Base-by-base conservation (phyloP, 768 basidiomycete genomes). In the Krasilnikovozyma curviuscula region DNA sequence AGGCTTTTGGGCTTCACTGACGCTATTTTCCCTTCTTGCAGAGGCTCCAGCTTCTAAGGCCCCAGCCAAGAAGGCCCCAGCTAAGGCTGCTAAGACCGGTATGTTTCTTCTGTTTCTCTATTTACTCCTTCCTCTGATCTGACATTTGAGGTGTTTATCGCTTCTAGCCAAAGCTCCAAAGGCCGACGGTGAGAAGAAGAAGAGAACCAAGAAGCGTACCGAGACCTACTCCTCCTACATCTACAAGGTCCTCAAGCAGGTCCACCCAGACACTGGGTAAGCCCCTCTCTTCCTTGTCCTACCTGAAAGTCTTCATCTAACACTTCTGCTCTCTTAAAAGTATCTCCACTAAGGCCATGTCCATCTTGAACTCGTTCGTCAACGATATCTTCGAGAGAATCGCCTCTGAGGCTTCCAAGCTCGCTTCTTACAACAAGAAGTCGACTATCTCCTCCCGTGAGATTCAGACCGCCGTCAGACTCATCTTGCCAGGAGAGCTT, bases 401-500 rank as follows among this genome's bases (percentile, higher is more conserved):
- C 62, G 85, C 83, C 5, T 78, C 76, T 13, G 83, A 85, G 58
- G 83, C 84, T 43, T 84, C 82, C 55, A 84, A 91, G 71, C 81
- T 97, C 57, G 89, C 91, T 34, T 73, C 84, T 1, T 95, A 95
- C 72, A 93, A 89, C 56, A 91, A 93, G 73, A 91, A 91, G 68
- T 93, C 91, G 7, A 97, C 89, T 29, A 95, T 97, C 65, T 93
- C 91, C 33, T 93, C 88, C 43, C 85, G 89, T 55, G 89, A 97
- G 69, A 95, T 95, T 57, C 89, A 97, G 67, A 97, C 91, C 31
- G 76, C 88, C 37, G 93, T 97, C 45, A 82, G 91, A 55, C 76
- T 95, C 47, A 91, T 98, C 66, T 80, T 98, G 23, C 88, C 91
- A 57, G 86, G 84, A 64, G 86, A 89, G 68, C 77, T 91, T 46